Percentiles rank a stretch among this genome's conserved stretches.
Evolutionary conservation across 352 stramenopile genomes (phyloP).

Genomic region (Phytopythium oedochilum): DNA sequence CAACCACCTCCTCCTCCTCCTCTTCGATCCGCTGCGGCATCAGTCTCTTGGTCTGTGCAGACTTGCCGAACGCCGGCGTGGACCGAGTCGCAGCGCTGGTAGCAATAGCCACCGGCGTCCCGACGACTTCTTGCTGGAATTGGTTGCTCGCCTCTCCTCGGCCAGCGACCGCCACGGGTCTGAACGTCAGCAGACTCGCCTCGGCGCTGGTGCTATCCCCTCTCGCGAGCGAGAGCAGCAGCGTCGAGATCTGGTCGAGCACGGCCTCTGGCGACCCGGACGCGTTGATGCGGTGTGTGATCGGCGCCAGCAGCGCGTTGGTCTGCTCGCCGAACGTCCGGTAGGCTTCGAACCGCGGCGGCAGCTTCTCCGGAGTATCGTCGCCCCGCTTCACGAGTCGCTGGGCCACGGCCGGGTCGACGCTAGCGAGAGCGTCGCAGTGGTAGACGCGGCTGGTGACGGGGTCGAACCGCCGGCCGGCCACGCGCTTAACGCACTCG

Average conservation of each 20-base stretch:
- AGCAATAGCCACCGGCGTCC: not conserved
- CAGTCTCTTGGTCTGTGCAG: conserved; percentile 11
- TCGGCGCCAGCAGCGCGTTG: conserved; percentile 31
- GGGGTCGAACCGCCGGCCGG: conserved; percentile 51
- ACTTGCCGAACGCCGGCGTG: not conserved
- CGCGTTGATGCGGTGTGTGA: conserved; percentile 45
- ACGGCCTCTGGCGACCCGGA: conserved; percentile 23
- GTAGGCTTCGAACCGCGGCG: conserved; percentile 64
- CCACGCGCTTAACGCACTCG: conserved; percentile 47
- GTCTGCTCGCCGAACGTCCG: conserved; percentile 47
- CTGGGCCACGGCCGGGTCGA: conserved; percentile 32
- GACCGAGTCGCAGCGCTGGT: not conserved
- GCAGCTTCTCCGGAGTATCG: conserved; percentile 48
- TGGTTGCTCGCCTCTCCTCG: not conserved
- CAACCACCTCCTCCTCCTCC: conserved; percentile 40
- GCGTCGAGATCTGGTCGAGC: conserved; percentile 30
- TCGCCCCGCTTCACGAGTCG: conserved; percentile 57
- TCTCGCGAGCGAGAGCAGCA: conserved; percentile 30
- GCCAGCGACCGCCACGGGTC: not conserved
- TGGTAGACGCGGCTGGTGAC: conserved; percentile 65
- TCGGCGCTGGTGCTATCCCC: conserved; percentile 4
- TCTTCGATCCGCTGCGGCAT: conserved; percentile 41
- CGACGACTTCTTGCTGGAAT: not conserved
- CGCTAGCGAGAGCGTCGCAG: conserved; percentile 28
- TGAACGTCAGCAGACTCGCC: not conserved